Percentiles rank a stretch among this genome's conserved stretches.
These are phyloP conservation scores for Fusarium neocosmosporiellum DNA, from an alignment of 2,329 filamentous ascomycete genomes.

Conservation along the genomic window DNA sequence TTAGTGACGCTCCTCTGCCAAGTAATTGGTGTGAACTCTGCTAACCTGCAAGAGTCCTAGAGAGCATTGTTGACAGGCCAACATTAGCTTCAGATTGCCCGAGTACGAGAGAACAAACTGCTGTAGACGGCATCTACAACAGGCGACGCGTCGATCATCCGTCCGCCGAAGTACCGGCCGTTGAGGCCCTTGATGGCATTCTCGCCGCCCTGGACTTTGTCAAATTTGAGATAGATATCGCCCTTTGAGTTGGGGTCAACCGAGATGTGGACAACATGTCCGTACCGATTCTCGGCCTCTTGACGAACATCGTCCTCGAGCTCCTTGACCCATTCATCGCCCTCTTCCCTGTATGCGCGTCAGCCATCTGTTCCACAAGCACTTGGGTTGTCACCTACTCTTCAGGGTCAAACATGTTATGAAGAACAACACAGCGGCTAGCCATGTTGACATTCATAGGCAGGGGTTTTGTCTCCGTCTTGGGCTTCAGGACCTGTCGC, in stretches of 20 bases:
- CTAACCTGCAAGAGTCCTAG: conserved; percentile 61
- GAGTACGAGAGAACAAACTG: conserved; percentile 90
- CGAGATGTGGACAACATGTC: conserved; percentile 96
- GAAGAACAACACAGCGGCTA: conserved; percentile 91
- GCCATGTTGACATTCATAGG: conserved; percentile 91
- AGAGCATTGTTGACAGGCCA: conserved; percentile 57
- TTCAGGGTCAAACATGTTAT: conserved; percentile 93
- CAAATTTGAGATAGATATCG: conserved; percentile 99
- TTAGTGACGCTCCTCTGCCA: conserved; percentile 43
- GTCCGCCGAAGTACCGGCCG: conserved; percentile 93
- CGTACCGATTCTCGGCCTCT: conserved; percentile 96
- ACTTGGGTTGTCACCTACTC: conserved; percentile 73
- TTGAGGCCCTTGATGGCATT: conserved; percentile 98
- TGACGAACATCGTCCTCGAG: conserved; percentile 92
- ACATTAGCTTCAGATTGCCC: conserved; percentile 78
- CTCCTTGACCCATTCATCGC: conserved; percentile 90
- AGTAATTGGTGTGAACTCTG: conserved; percentile 40
- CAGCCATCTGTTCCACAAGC: conserved; percentile 41
- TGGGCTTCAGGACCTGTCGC: conserved; percentile 79
- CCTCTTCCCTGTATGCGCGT: conserved; percentile 75
- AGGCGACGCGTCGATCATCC: conserved; percentile 92
- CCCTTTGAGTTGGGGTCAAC: conserved; percentile 93
- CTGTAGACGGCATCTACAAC: conserved; percentile 99
- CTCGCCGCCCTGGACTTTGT: conserved; percentile 92
- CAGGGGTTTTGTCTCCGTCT: conserved; percentile 80